Base-by-base conservation (phyloP, 1,284 basidiomycete genomes). In the Ganoderma resinaceum region DNA sequence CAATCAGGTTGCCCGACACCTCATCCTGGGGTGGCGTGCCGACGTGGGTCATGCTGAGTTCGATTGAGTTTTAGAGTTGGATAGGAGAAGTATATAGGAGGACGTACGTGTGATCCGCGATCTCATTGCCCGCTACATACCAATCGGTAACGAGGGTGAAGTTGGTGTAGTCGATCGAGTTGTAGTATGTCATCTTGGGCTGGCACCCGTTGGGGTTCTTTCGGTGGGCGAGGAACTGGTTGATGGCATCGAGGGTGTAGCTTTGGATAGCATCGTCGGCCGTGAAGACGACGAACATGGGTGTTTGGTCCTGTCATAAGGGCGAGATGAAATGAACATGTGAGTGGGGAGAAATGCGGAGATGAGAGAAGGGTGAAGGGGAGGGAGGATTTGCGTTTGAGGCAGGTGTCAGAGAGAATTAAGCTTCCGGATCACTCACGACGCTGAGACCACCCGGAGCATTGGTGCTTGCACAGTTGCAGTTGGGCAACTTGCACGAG, bases 101-200 rank as follows among this genome's bases (percentile, higher is more conserved):
- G 12, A 83, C 87, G 73, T 80, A 91, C 89, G 92, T 94, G 79
- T 94, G 92, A 80, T 95, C 93, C n/a, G 91, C 93, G 70, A 95
- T 92, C 77, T 95, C 93, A 78, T 95, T 95, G 43, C 94, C 93
- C 8, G 90, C 90, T 55, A 95, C 92, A 78, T 84, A 95, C 90
- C 91, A 94, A 78, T 95, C 92, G 81, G 93, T 95, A 61, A 95
- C 91, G 72, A 91, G 84, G 0, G 91, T 90, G 78, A 90, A 94
- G 77, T 94, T 94, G 37, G 93, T 95, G 79, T 90, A 95, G 71
- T 87, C 87, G 63, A 94, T 81, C 3, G 89, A 91, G 7, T 87
- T 88, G 78, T 87, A 93, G 80, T 92, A 94, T 31, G 91, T 92
- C 87, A 91, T 93, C 79, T 88, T 90, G 14, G 89, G 87, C 14